Evolutionary conservation across 352 stramenopile genomes (phyloP), one percentile per base, ranked within the genome.

Genomic region (Globisporangium irregulare): DNA sequence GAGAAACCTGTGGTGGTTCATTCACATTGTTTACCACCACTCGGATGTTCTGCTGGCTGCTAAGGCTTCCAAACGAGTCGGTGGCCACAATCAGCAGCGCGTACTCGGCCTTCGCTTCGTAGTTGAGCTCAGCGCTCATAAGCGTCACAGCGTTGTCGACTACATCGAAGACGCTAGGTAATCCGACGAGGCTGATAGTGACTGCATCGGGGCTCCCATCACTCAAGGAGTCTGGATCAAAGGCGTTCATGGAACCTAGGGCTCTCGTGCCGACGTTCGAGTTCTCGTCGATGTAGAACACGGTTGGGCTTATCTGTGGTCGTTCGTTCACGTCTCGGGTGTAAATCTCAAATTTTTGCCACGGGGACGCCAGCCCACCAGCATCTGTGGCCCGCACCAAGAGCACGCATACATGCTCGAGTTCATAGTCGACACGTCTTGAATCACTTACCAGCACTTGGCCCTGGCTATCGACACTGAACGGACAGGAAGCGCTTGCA

Each of bases 11-110:
- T 0, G 75, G 75, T 2, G 70, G 12, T 32, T 82, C 75, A 29
- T 82, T 82, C n/a, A 82, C 64, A 36, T 82, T 62, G 24, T 68
- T 57, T 4, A 82, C 65, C 7, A 51, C 61, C 53, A 82, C 59
- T 29, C 63, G 56, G 3, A 82, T 43, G 7, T 51, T 67, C 9
- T 58, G 10, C 22, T 58, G 25, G 6, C 1, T 24, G 20, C 75
- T 82, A 8, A n/a, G 8, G 27, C 41, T 24, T 50, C 75, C 51
- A 38, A 18, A 27, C 18, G 32, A 62, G 34, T 67, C 62, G 0
- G 36, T 46, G 20, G 51, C 62, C 18, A 61, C 51, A 4, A 67
- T 43, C 9, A 53, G 51, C 32, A 67, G 38, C 15, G 51, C 27
- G 24, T 62, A 67, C 50, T 67, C 62, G 14, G 22, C 10, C 27